These are phyloP conservation scores for Trametes coccinea DNA, from an alignment of 768 basidiomycete genomes.

Conservation along the genomic window DNA sequence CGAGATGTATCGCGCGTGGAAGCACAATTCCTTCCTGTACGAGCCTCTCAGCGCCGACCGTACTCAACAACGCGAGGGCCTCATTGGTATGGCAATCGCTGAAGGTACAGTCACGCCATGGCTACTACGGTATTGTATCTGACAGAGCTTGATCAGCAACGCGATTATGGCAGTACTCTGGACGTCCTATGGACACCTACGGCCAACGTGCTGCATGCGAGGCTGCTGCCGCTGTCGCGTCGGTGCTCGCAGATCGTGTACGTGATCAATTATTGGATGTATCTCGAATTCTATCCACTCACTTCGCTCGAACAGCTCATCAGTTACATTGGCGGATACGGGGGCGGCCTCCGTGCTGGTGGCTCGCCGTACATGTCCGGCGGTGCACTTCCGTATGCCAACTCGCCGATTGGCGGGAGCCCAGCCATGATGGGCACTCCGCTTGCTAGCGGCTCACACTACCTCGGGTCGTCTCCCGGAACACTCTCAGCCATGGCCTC, in stretches of 20 bases:
- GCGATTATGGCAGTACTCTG: slow-evolving; percentile 48
- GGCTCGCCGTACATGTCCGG: slow-evolving; percentile 3
- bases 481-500: no score
- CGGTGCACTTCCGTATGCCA: not conserved
- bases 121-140: not conserved
- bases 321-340: not conserved
- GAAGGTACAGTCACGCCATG: slow-evolving; percentile 50
- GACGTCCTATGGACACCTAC: slow-evolving; percentile 45
- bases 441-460: not conserved
- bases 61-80: slow-evolving; percentile 63
- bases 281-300: not conserved
- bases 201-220: slow-evolving; percentile 56
- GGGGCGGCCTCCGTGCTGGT: not conserved
- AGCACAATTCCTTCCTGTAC: slow-evolving; percentile 48
- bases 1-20: slow-evolving; percentile 71
- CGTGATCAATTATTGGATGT: not conserved
- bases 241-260: slow-evolving; percentile 17
- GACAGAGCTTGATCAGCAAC: slow-evolving; percentile 41
- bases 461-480: not conserved
- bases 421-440: not conserved
- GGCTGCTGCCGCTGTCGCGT: slow-evolving; percentile 65
- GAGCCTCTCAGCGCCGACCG: slow-evolving; percentile 57
- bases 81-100: slow-evolving; percentile 67
- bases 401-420: not conserved
- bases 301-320: not conserved